Percentiles rank a stretch among this genome's conserved stretches.
Conservation (phyloP, 805 yeast genomes). For the Yarrowia hollandica region DNA sequence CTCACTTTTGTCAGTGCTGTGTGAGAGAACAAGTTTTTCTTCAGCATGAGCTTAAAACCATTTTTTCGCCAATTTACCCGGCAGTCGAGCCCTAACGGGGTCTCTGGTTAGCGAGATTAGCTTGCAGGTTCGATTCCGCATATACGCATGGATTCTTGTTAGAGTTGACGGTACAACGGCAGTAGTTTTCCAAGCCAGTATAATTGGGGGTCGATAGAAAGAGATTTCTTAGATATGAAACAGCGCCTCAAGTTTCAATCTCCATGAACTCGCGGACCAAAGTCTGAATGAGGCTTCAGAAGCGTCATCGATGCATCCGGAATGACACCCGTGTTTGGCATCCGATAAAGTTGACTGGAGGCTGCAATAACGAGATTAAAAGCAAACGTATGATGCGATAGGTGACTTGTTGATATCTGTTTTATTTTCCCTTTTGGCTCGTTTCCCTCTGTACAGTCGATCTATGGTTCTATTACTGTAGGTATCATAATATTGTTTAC, state of each 20-base stretch:
- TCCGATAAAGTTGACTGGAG: constrained; percentile 1
- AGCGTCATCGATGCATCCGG: constrained; percentile 15
- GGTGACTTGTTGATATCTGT: too few relatives aligned
- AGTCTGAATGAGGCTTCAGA: constrained; percentile 14
- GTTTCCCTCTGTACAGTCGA: too few relatives aligned
- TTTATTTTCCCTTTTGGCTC: too few relatives aligned
- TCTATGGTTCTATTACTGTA: background rate
- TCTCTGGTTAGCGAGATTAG: background rate
- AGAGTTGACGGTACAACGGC: too few relatives aligned
- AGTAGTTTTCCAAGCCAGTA: too few relatives aligned
- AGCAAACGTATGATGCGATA: too few relatives aligned
- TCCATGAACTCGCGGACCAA: background rate
- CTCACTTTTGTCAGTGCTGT: constrained; percentile 15
- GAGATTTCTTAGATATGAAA: background rate
- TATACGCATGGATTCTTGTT: background rate
- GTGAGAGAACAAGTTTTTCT: constrained; percentile 25
- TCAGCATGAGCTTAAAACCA: constrained; percentile 4
- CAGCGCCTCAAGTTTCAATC: constrained; percentile 1
- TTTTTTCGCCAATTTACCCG: constrained; percentile 2
- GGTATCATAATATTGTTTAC: too few relatives aligned
- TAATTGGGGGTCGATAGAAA: too few relatives aligned
- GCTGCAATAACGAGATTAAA: too few relatives aligned
- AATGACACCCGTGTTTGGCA: background rate
- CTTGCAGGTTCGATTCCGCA: background rate
- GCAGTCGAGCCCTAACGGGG: constrained; percentile 23